Evolutionary conservation across 768 basidiomycete genomes (phyloP).

Genomic region (Boletus bicolor): DNA sequence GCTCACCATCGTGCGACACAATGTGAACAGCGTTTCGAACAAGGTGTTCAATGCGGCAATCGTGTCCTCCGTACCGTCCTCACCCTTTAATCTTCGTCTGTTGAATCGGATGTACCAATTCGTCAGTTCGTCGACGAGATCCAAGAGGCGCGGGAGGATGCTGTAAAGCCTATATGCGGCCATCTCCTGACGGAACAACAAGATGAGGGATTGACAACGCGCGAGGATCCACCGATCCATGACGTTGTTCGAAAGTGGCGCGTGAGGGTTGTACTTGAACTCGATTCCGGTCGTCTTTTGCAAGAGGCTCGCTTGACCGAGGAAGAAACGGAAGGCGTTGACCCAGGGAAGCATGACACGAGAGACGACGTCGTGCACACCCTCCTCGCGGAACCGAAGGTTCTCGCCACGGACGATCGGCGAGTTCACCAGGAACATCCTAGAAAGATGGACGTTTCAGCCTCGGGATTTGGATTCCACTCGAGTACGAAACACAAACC

Average conservation of each 20-base stretch:
- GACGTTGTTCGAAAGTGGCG: conserved; percentile 80
- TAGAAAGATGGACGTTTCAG: conserved; percentile 25
- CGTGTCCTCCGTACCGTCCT: conserved; percentile 88
- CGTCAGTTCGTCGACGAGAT: conserved; percentile 92
- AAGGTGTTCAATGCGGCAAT: conserved; percentile 87
- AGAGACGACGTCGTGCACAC: conserved; percentile 93
- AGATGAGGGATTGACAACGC: conserved; percentile 95
- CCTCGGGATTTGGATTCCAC: background rate
- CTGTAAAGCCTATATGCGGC: conserved; percentile 96
- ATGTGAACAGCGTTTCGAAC: conserved; percentile 91
- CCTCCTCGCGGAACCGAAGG: conserved; percentile 95
- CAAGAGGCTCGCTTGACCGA: conserved; percentile 86
- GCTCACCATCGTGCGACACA: conserved; percentile 91
- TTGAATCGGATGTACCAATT: conserved; percentile 99
- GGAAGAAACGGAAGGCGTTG: conserved; percentile 98
- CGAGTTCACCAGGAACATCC: conserved; percentile 98
- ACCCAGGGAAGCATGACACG: conserved; percentile 98
- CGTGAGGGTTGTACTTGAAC: conserved; percentile 87
- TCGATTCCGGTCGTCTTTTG: conserved; percentile 74
- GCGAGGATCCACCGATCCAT: conserved; percentile 99
- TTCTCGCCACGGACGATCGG: conserved; percentile 98
- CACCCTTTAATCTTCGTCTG: conserved; percentile 91
- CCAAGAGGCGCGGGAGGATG: conserved; percentile 90
- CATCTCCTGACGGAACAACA: conserved; percentile 91
- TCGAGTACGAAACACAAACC: conserved; percentile 41